Percentiles rank a stretch among this genome's conserved stretches.
phyloP scores from a whole-genome alignment of 1,284 basidiomycete species.

The Fomitiporia mediterranea region DNA sequence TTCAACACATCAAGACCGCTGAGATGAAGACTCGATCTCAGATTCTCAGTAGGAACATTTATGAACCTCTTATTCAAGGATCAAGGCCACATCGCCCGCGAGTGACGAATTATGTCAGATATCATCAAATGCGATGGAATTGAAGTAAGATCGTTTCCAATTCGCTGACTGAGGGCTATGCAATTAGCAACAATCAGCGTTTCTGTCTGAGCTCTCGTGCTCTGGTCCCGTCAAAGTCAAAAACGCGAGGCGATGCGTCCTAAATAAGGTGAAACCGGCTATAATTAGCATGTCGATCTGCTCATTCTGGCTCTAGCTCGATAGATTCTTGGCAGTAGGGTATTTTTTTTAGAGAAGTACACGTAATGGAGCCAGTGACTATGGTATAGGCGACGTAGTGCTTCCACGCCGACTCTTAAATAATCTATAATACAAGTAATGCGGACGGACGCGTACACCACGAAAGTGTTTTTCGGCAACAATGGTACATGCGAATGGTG shows the following conservation, averaged over 20 bases:
- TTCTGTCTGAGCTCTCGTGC: no score
- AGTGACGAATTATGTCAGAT: no score
- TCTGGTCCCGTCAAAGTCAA: no score
- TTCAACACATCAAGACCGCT: not conserved
- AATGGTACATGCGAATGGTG: not conserved
- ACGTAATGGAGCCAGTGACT: not conserved
- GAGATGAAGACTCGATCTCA: no score
- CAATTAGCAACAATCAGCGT: not conserved
- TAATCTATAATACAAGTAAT: constrained; percentile 18
- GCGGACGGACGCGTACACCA: not conserved
- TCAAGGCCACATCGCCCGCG: no score
- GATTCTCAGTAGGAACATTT: no score
- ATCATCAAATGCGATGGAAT: no score
- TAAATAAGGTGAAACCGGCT: not conserved
- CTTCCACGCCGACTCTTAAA: constrained; percentile 12
- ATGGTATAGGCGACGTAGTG: constrained; percentile 11
- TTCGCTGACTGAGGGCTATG: not conserved
- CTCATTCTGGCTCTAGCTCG: no score
- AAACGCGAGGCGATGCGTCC: no score
- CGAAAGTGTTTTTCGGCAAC: not conserved
- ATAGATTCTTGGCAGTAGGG: not conserved
- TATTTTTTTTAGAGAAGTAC: not conserved
- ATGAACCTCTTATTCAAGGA: no score
- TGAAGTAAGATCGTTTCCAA: no score
- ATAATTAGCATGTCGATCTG: not conserved